Evolutionary conservation across 176 grass and related monocot species (phyloP).

Genomic region (Saccharum officinarum): DNA sequence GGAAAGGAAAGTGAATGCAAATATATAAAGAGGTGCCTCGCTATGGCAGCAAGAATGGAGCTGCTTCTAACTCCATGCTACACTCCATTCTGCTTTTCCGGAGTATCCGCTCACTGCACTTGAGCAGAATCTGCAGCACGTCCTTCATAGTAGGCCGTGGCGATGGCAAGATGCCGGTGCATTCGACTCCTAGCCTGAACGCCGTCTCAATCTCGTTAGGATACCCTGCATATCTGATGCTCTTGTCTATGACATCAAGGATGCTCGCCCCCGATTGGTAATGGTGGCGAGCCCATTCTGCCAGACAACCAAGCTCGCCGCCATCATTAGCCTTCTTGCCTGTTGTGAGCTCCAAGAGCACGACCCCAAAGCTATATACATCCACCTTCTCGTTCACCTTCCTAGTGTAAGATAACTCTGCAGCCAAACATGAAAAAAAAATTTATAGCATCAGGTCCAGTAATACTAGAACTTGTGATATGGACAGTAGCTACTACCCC

Average conservation of each 20-base stretch:
- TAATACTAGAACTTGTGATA: background rate
- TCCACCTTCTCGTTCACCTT: conserved; percentile 57
- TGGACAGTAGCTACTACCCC: background rate
- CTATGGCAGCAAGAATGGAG: conserved; percentile 11
- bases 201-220: conserved; percentile 31
- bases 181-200: conserved; percentile 50
- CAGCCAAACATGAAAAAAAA: background rate
- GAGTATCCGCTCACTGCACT: conserved; percentile 16
- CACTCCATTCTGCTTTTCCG: background rate
- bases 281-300: conserved; percentile 45
- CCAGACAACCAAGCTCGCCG: conserved; percentile 28
- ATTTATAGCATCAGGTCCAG: background rate
- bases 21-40: background rate
- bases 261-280: conserved; percentile 29
- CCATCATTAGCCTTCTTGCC: conserved; percentile 51
- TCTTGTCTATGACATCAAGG: conserved; percentile 14
- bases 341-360: conserved; percentile 60
- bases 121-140: conserved; percentile 34
- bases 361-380: conserved; percentile 66
- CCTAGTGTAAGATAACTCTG: conserved; percentile 50
- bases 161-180: conserved; percentile 32
- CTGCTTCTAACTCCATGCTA: conserved; percentile 1
- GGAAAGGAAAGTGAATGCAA: background rate
- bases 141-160: conserved; percentile 54
- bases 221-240: conserved; percentile 29